Conservation (phyloP, 371 early-diverging fungal species). For the Mortierella sp. region DNA sequence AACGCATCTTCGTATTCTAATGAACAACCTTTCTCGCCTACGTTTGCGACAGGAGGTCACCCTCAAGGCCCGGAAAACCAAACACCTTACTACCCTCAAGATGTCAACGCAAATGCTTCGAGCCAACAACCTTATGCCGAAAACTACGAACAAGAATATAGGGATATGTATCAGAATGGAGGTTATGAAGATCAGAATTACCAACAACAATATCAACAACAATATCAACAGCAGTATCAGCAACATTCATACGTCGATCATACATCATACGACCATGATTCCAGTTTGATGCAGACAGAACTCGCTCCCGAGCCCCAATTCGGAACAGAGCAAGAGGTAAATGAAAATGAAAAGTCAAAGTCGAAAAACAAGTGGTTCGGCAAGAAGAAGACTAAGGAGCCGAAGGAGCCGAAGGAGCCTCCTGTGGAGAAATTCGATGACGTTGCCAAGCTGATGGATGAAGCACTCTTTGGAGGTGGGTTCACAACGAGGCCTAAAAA, state of each 20-base stretch:
- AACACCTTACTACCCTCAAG: conserved; percentile 6
- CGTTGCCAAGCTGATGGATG: conserved; percentile 48
- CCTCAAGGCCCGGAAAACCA: conserved; percentile 7
- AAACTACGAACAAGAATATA: conserved; percentile 4
- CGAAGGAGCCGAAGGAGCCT: not conserved
- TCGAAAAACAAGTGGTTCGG: conserved; percentile 38
- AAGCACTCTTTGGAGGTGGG: conserved; percentile 45
- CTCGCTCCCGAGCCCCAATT: not conserved
- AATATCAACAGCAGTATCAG: not conserved
- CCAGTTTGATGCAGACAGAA: conserved; percentile 19
- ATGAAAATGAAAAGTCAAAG: conserved; percentile 9
- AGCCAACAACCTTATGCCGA: not conserved
- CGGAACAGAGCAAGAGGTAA: not conserved
- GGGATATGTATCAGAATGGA: not conserved
- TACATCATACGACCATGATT: conserved; percentile 18
- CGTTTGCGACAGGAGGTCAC: conserved; percentile 14
- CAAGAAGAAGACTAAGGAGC: conserved; percentile 29
- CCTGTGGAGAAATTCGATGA: conserved; percentile 30
- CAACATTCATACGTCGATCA: conserved; percentile 8
- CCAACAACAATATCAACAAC: not conserved
- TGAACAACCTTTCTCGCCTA: conserved; percentile 14
- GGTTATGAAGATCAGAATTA: conserved; percentile 13
- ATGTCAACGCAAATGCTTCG: not conserved
- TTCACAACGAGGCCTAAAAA: conserved; percentile 1
- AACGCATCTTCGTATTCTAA: conserved; percentile 23